These are phyloP conservation scores for Oenanthe javanica DNA, from an alignment of 140 eudicot genomes.

Conservation along the genomic window DNA sequence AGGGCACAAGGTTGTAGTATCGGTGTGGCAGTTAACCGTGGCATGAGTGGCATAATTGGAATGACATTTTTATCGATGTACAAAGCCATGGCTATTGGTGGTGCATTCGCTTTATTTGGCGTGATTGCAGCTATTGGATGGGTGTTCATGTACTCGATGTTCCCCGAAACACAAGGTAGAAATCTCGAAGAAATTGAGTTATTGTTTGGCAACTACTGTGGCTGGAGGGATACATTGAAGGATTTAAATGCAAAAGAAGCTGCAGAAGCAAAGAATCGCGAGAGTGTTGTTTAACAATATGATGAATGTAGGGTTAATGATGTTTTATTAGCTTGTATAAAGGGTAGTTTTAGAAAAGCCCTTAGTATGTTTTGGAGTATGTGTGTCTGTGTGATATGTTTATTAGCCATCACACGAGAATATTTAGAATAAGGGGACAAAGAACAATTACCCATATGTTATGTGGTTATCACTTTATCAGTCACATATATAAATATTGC, in stretches of 20 bases:
- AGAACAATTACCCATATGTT: not conserved
- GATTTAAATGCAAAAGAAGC: not conserved
- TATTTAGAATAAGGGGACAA: not conserved
- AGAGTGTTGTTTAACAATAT: not conserved
- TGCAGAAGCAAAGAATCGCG: not conserved
- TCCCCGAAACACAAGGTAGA: not conserved
- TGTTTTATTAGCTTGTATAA: not conserved
- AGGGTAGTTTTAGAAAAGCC: not conserved
- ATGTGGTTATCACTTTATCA: not conserved
- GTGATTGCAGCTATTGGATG: not conserved
- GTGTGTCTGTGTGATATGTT: not conserved
- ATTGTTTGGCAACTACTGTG: not conserved
- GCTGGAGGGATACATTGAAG: not conserved
- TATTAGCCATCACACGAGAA: not conserved
- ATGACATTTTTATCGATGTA: not conserved
- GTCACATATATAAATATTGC: too few species aligned
- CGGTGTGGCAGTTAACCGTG: not conserved
- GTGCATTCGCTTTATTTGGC: not conserved
- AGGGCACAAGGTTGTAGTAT: not conserved
- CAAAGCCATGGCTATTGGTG: not conserved
- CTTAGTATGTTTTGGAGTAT: not conserved
- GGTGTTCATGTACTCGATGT: not conserved
- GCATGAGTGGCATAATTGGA: constrained; percentile 2
- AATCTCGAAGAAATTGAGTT: not conserved
- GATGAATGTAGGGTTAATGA: not conserved